Evolutionary conservation across 257 asterid species (phyloP), one percentile per base, ranked within the genome.

Genomic region (Perilla frutescens): DNA sequence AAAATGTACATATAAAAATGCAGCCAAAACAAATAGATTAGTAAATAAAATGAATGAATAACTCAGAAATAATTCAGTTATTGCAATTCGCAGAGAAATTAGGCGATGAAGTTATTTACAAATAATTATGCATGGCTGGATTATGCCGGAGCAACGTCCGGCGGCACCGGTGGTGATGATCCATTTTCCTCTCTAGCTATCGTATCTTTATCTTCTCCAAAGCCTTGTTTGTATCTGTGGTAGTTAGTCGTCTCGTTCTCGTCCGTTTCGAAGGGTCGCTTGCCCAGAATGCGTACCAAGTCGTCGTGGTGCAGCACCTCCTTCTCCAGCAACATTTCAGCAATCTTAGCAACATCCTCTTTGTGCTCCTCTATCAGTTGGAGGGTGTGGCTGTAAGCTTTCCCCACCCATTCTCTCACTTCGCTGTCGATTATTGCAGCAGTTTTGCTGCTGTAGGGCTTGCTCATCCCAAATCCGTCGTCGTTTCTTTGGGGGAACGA

Each of bases 281-380:
- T 88, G 14, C 98, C 97, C 4, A 92, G 75, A 39, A 89, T 80
- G 4, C 70, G 78, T 15, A 83, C 79, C 90, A 91, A 81, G 83
- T 93, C 98, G 0, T 88, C 96, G 64, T 93, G 97, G 79, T 88
- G 92, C 70, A 93, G 78, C 13, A 90, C 95, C 78, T 93, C 97
- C 71, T 88, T 91, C 84, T 91, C 97, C 13, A 93, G 90, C 77
- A 90, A 62, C 62, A 90, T 26, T 66, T 90, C 93, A 12, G 97
- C 98, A 70, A 92, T 81, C 81, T 78, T 79, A 34, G 92, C 80
- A 10, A 93, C 91, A 0, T 83, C 84, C 54, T 91, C 96, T 47
- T 80, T 93, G 77, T 87, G 96, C 68, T 93, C 88, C 86, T 84
- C 89, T 65, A 93, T 76, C 73, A 91, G 85, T 77, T 91, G 70